Base-by-base conservation (phyloP, 139 green algal species). In the Volvox reticuliferus region DNA sequence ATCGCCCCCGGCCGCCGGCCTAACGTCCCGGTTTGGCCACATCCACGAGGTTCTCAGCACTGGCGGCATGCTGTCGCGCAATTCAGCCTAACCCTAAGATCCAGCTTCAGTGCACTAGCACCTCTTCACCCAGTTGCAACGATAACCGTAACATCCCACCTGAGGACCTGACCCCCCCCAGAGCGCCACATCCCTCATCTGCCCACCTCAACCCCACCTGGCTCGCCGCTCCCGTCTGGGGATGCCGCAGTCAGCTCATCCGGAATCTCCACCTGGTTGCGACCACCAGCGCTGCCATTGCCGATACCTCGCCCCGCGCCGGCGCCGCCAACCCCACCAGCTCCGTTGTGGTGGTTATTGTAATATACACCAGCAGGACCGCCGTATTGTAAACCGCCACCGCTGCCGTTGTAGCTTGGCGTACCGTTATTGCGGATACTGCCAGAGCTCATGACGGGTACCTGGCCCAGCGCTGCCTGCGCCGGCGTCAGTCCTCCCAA, bases 201-300 rank as follows among this genome's bases (percentile, higher is more conserved):
- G 1, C 33, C 18, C 76, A 82, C 76, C 78, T 55, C 44, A 55
- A 9, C 36, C 86, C 33, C 73, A 90, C 86, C 86, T 36, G 86
- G 69, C 30, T 62, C 86, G 1, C 86, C 86, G n/a, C n/a, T 76
- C 44, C 86, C 73, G 20, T 90, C 86, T 0, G 86, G 86, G 0
- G 86, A 21, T 3, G 86, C 86, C 50, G 86, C 86, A 44, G 86
- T 90, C 86, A 90, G 61, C 19, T 77, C 86, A 19, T 90, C 86
- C 28, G 86, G 86, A 50, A 90, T 44, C n/a, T 90, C 86, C 28
- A 90, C 86, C 44, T 37, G 0, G 13, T 63, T 22, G 0, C 79
- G 28, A 35, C 26, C 67, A 36, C 37, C 67, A 12, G n/a, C 30
- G 30, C 30, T 26, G 81, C 61, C 81, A 55, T 9, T 30, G 22